Conservation (phyloP, 768 basidiomycete genomes). For the Agaricus sinodeliciosus region DNA sequence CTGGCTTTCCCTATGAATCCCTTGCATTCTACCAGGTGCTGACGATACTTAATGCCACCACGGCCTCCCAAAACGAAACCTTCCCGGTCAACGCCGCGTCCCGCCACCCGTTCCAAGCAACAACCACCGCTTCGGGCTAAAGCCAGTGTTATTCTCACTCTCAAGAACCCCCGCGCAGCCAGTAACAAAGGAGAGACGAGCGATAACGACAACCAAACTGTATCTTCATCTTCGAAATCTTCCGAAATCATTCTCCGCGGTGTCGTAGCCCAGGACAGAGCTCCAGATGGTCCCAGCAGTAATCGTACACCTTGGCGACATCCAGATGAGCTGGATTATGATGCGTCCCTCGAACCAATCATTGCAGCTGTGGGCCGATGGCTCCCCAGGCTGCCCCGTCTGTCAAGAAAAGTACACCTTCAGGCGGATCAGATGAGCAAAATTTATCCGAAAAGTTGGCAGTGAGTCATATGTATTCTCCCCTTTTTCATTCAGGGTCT, state of each 20-base stretch:
- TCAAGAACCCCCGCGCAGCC: neutral
- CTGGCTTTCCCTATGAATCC: neutral
- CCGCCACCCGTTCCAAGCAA: conserved; percentile 8
- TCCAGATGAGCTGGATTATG: conserved; percentile 32
- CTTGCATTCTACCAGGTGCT: neutral
- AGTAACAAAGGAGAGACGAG: conserved; percentile 2
- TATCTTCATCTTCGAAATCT: conserved; percentile 9
- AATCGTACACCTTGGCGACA: conserved; percentile 26
- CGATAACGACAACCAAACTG: conserved; percentile 8
- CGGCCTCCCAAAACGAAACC: conserved; percentile 1
- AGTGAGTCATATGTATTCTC: neutral
- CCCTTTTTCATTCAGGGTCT: neutral
- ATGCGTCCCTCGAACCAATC: neutral
- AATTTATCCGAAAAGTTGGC: neutral
- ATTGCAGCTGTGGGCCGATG: too few relatives aligned
- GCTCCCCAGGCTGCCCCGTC: neutral
- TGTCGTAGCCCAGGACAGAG: neutral
- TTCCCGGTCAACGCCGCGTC: conserved; percentile 7
- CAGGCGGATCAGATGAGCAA: neutral
- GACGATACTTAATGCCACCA: neutral
- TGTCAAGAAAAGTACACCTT: neutral
- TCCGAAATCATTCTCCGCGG: conserved; percentile 2
- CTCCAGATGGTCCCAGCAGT: neutral
- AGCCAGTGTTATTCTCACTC: conserved; percentile 1
- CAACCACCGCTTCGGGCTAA: conserved; percentile 1